These are phyloP conservation scores for Fusarium sterilihyphosum DNA, from an alignment of 2,329 filamentous ascomycete genomes.

Conservation along the genomic window DNA sequence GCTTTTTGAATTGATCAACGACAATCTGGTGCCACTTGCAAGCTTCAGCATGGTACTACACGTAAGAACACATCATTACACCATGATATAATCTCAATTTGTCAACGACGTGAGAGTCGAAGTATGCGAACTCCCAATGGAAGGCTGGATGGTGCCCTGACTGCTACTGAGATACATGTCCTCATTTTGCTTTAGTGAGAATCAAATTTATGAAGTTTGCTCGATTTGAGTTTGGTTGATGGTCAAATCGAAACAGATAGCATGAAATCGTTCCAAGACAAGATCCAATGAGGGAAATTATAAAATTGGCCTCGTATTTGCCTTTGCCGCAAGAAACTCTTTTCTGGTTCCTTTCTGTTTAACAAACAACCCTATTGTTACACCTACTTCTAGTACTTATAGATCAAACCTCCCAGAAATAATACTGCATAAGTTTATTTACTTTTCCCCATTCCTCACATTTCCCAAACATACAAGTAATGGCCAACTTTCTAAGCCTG, in stretches of 20 bases:
- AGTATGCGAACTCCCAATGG: not conserved
- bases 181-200: not conserved
- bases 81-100: not conserved
- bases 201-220: not conserved
- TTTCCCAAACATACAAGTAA: not conserved
- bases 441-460: not conserved
- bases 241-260: not conserved
- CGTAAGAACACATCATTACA: not conserved
- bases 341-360: not conserved
- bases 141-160: not conserved
- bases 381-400: not conserved
- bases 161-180: not conserved
- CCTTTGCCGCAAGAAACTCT: not conserved
- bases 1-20: not conserved
- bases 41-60: not conserved
- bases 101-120: not conserved
- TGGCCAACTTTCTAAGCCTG: not conserved
- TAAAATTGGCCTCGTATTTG: not conserved
- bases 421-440: not conserved
- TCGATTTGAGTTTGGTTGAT: not conserved
- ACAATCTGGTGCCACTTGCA: not conserved
- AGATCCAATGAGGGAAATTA: not conserved
- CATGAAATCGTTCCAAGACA: not conserved
- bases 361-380: not conserved
- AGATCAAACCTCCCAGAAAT: not conserved